Evolutionary conservation across 106 monocot genomes (phyloP), one percentile per base, ranked within the genome.

Genomic region (Phalaenopsis aphrodite): DNA sequence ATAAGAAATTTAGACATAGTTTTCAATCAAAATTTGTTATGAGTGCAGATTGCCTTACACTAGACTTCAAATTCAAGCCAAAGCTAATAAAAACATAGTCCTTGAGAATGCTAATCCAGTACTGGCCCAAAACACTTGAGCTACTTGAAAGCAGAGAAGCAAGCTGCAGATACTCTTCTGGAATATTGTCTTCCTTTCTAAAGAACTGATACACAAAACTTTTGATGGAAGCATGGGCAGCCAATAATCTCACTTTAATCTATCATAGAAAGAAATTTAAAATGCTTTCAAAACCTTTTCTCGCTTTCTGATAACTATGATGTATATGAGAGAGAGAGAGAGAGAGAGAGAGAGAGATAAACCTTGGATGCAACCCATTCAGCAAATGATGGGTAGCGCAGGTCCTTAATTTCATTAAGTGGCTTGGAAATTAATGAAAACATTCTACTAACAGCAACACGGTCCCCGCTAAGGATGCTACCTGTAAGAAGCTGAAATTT

Each of bases 291-390:
- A 42, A 30, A 77, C 19, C 18, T 8, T 55, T 37, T 47, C 15
- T 55, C 2, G 47, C 11, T 61, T 61, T 61, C 61, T 45, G 38
- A 16, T 55, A 7, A 56, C 41, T 56, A 78, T 10, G 19, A 42
- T 41, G 58, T 39, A 55, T 78, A 15, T 52, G 14, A 39, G 39
- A 39, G 38, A 38, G 69, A 38, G 69, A 38, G 69, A 69, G 30
- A 69, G 38, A 58, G 45, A 19, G 15, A 69, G 90, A 94, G 23
- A 41, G 14, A 57, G 43, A 79, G 46, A 38, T 17, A 71, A 91
- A 98, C 98, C 98, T 99, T 91, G 84, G 94, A 95, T 75, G 91
- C 90, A 79, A 95, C 92, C 98, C 98, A 99, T 84, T 99, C 98
- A 75, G 98, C 93, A 85, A 99, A 99, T 74, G 98, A 99, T 46